A percentile compares a stretch with the other conserved stretches of the same genome.
phyloP scores from a whole-genome alignment of 345 rosid genomes.

The Brassica nigra region DNA sequence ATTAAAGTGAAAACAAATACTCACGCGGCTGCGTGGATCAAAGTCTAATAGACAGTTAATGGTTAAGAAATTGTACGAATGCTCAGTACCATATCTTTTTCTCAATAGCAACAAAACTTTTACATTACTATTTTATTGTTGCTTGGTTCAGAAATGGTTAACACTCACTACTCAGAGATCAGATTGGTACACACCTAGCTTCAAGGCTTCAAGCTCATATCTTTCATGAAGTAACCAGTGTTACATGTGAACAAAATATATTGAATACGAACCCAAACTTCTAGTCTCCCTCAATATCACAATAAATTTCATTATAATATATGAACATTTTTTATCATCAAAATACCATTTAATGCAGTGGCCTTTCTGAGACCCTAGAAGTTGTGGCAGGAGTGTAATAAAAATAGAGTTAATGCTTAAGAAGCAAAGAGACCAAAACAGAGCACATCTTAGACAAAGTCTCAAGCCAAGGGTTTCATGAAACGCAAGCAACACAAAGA shows the following conservation, averaged over 20 bases:
- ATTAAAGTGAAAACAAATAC: too few relatives aligned
- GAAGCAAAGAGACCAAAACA: not conserved
- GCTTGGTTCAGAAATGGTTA: not conserved
- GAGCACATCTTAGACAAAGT: not conserved
- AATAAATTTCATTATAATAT: not conserved
- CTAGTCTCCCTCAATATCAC: not conserved
- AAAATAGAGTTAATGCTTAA: not conserved
- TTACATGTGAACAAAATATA: not conserved
- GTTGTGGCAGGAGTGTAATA: not conserved
- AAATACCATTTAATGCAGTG: not conserved
- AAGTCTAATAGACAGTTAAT: not conserved
- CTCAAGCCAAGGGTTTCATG: not conserved
- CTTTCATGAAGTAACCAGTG: not conserved
- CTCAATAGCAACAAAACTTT: not conserved
- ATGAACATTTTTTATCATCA: not conserved
- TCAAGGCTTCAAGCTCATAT: not conserved
- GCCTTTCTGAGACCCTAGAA: not conserved
- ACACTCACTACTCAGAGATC: not conserved
- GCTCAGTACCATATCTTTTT: not conserved
- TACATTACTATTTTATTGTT: not conserved
- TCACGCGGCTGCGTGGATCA: too few relatives aligned
- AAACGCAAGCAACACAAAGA: not conserved
- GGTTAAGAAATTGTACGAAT: not conserved
- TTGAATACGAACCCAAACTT: not conserved
- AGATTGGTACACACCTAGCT: conserved; percentile 6